Evolutionary conservation across 345 rosid species (phyloP).

Genomic region (Anastatica hierochuntica): DNA sequence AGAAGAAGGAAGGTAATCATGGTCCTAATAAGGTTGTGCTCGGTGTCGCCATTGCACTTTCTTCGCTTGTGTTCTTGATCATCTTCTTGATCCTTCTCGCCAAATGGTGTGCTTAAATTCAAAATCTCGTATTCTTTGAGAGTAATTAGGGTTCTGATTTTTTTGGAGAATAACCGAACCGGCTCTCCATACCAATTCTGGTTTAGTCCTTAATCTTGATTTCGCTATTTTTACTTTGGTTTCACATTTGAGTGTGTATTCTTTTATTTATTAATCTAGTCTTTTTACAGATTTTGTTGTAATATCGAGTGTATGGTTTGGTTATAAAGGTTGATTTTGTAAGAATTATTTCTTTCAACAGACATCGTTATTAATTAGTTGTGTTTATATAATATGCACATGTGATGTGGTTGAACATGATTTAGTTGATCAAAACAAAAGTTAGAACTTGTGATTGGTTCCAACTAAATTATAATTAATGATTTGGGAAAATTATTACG

Average conservation of each 20-base stretch:
- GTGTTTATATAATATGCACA: conserved; percentile 6
- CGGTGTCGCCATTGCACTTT: conserved; percentile 75
- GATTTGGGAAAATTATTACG: too few species aligned
- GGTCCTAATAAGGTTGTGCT: conserved; percentile 87
- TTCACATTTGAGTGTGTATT: background rate
- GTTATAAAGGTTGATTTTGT: conserved; percentile 17
- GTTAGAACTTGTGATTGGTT: too few species aligned
- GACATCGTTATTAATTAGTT: background rate
- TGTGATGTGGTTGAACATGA: too few species aligned
- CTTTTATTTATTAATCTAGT: background rate
- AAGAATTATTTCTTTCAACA: conserved; percentile 14
- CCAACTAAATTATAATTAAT: conserved; percentile 14
- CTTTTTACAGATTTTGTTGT: conserved; percentile 3
- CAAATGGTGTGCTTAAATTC: conserved; percentile 54
- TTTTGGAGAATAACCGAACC: conserved; percentile 13
- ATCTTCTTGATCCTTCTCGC: conserved; percentile 72
- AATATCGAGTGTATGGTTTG: conserved; percentile 4
- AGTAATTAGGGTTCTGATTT: conserved; percentile 17
- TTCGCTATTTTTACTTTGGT: background rate
- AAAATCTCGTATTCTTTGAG: too few species aligned
- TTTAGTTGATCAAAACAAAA: background rate
- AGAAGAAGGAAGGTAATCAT: conserved; percentile 40
- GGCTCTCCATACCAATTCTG: conserved; percentile 19
- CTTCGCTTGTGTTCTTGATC: conserved; percentile 77
- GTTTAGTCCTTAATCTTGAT: too few species aligned